Evolutionary conservation across 495 filamentous ascomycete species (phyloP).

Genomic region (Daldinia loculata): DNA sequence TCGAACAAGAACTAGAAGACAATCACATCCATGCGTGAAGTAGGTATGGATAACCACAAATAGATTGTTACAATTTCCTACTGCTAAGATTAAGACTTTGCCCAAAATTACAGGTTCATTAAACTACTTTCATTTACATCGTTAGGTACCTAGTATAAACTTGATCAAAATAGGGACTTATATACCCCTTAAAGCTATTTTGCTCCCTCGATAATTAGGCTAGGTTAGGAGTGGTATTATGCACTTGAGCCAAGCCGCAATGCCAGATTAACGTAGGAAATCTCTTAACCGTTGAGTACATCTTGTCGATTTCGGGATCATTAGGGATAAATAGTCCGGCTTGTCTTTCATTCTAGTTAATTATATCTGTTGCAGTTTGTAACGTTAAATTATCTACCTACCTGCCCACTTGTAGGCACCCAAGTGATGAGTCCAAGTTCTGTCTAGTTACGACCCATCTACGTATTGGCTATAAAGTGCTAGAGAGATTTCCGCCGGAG

Average conservation of each 20-base stretch:
- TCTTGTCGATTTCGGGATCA: not conserved
- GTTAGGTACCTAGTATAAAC: not conserved
- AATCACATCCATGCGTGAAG: not conserved
- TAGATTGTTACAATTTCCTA: too few relatives aligned
- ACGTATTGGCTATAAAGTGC: not conserved
- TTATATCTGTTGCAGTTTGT: not conserved
- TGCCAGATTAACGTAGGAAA: not conserved
- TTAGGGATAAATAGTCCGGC: not conserved
- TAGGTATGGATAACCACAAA: too few relatives aligned
- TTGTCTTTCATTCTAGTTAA: not conserved
- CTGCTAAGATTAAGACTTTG: too few relatives aligned
- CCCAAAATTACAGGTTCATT: too few relatives aligned
- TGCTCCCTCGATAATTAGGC: too few relatives aligned
- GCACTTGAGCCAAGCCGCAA: not conserved
- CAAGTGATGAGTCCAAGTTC: not conserved
- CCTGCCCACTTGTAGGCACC: not conserved
- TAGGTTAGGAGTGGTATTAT: not conserved
- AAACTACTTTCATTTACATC: not conserved
- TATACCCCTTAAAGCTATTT: not conserved
- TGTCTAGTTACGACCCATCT: not conserved
- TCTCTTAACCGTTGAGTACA: constrained; percentile 10
- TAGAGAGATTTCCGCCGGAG: not conserved
- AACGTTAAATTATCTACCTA: not conserved
- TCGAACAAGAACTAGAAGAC: not conserved
- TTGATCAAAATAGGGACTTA: not conserved